These are phyloP conservation scores for Austropuccinia psidii DNA, from an alignment of 1,284 basidiomycete genomes.

Conservation along the genomic window DNA sequence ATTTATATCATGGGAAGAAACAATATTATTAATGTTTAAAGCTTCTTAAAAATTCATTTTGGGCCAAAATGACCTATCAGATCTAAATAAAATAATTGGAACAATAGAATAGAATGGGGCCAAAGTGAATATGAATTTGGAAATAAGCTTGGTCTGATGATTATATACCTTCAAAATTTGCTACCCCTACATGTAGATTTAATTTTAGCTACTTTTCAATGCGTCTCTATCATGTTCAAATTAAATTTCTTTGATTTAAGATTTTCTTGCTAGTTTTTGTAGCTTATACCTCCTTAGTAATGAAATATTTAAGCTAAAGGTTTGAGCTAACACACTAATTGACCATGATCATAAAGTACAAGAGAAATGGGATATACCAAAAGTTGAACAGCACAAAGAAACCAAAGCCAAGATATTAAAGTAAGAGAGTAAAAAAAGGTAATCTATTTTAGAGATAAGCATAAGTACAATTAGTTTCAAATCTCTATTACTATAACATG, in stretches of 20 bases:
- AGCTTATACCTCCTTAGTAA: conserved; percentile 68
- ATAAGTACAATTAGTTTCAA: too few species aligned
- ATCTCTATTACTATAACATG: too few species aligned
- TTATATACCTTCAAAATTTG: conserved; percentile 83
- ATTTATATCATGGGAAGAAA: conserved; percentile 85
- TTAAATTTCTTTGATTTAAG: background rate
- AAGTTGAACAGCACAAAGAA: conserved; percentile 78
- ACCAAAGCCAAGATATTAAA: conserved; percentile 64
- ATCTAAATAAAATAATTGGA: background rate
- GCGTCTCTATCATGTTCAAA: conserved; percentile 65
- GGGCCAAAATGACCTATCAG: background rate
- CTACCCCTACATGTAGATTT: conserved; percentile 69
- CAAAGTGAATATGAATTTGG: conserved; percentile 67
- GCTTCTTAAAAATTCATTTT: conserved; percentile 66
- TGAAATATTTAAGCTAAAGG: conserved; percentile 34
- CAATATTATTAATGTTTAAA: conserved; percentile 85
- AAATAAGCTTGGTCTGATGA: conserved; percentile 73
- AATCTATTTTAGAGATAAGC: too few species aligned
- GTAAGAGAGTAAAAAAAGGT: conserved; percentile 53
- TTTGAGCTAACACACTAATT: too few species aligned
- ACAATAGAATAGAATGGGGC: conserved; percentile 57
- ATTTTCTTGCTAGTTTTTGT: conserved; percentile 69
- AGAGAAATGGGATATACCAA: too few species aligned
- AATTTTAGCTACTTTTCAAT: conserved; percentile 69
- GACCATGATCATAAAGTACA: too few species aligned